These are phyloP conservation scores for Fallopia convolvulus DNA, from an alignment of 148 eudicot species.

Conservation along the genomic window DNA sequence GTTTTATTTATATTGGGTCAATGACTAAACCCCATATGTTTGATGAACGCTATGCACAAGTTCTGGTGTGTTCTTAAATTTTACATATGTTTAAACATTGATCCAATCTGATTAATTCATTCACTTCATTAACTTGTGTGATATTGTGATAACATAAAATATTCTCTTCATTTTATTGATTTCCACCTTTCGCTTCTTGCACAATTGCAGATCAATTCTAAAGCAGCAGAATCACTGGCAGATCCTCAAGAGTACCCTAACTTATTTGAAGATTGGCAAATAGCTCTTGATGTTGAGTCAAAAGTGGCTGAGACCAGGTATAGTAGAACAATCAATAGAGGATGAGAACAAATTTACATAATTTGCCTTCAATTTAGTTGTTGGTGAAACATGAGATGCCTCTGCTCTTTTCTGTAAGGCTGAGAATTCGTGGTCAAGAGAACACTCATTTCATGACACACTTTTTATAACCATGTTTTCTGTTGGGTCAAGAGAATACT, in stretches of 20 bases:
- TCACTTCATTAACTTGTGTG: background rate
- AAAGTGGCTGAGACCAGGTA: constrained; percentile 83
- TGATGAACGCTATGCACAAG: background rate
- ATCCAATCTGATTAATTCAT: background rate
- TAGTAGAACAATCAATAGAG: background rate
- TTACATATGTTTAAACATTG: background rate
- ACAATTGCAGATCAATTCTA: constrained; percentile 63
- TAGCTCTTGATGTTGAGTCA: constrained; percentile 82
- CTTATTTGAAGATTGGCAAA: constrained; percentile 93
- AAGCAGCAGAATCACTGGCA: constrained; percentile 97
- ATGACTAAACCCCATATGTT: background rate
- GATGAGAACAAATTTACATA: background rate
- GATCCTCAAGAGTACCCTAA: constrained; percentile 96
- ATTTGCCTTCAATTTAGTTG: background rate
- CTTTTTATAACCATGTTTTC: background rate
- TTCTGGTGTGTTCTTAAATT: background rate
- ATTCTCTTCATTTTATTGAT: background rate
- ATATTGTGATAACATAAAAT: background rate
- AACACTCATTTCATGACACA: background rate
- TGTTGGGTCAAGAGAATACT: background rate
- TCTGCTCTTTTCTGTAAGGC: too few relatives aligned
- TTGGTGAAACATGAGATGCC: background rate
- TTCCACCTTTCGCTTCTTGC: background rate
- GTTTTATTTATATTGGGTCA: background rate
- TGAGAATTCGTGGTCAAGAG: too few relatives aligned